phyloP scores from a whole-genome alignment of 2,329 filamentous ascomycete genomes.

The Aspergillus vadensis region DNA sequence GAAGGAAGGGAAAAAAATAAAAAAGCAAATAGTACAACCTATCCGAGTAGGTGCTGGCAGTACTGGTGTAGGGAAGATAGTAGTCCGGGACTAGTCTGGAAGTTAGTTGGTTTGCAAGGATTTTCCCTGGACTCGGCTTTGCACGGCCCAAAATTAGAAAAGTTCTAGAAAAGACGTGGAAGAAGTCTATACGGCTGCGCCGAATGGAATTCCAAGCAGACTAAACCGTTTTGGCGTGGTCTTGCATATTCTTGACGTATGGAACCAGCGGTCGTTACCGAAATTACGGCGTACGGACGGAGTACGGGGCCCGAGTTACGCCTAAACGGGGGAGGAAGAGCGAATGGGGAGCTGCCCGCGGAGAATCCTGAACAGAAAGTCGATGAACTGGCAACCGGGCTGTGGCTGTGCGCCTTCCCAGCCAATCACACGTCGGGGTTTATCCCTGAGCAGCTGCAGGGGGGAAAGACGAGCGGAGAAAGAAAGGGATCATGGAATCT shows the following conservation, averaged over 20 bases:
- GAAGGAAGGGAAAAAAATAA: background rate
- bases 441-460: background rate
- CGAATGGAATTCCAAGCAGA: slow-evolving; percentile 1
- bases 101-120: background rate
- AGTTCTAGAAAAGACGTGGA: slow-evolving; percentile 24
- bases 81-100: background rate
- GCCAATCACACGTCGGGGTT: background rate
- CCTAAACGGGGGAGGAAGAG: background rate
- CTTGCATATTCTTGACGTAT: background rate
- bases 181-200: slow-evolving; percentile 14
- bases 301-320: background rate
- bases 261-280: background rate
- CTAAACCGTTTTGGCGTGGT: background rate
- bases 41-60: background rate
- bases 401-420: background rate
- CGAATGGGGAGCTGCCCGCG: background rate
- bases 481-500: background rate
- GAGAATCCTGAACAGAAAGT: background rate
- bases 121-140: background rate
- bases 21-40: background rate
- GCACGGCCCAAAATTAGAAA: slow-evolving; percentile 23
- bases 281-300: background rate
- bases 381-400: background rate
- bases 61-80: background rate
- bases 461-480: background rate